Conservation (phyloP, 441 rosid genomes). For the Rhodomyrtus psidioides region DNA sequence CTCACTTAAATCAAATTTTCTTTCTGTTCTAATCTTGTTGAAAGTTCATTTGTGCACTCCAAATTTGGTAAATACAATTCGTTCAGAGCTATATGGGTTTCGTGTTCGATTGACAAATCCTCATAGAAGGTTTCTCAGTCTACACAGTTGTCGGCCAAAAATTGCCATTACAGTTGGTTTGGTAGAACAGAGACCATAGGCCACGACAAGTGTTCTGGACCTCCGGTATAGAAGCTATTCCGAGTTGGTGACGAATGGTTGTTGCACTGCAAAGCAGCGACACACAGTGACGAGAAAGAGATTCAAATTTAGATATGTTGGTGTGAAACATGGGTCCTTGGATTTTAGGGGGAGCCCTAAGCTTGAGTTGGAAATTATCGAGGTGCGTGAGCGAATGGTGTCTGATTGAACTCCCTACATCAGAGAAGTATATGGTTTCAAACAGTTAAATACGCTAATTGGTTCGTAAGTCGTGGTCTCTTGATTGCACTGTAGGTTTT, state of each 20-base stretch:
- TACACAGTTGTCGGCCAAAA: too few species aligned
- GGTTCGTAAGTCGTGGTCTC: background rate
- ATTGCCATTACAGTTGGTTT: too few species aligned
- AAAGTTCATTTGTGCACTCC: too few species aligned
- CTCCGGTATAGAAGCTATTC: background rate
- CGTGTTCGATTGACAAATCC: too few species aligned
- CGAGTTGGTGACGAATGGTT: background rate
- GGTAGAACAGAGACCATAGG: background rate
- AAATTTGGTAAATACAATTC: too few species aligned
- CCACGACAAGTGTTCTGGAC: background rate
- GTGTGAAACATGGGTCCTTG: background rate
- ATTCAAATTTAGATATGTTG: background rate
- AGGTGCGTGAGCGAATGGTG: background rate
- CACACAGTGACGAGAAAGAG: background rate
- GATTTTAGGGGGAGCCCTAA: background rate
- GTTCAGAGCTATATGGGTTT: too few species aligned
- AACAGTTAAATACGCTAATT: background rate
- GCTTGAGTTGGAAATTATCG: background rate
- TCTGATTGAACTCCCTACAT: background rate
- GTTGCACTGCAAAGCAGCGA: background rate
- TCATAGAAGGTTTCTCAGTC: too few species aligned
- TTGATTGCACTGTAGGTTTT: too few species aligned
- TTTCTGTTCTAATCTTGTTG: too few species aligned
- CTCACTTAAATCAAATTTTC: too few species aligned
- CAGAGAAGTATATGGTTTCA: background rate